These are phyloP conservation scores for Talaromyces sp. DNA, from an alignment of 2,329 filamentous ascomycete species.

Conservation along the genomic window DNA sequence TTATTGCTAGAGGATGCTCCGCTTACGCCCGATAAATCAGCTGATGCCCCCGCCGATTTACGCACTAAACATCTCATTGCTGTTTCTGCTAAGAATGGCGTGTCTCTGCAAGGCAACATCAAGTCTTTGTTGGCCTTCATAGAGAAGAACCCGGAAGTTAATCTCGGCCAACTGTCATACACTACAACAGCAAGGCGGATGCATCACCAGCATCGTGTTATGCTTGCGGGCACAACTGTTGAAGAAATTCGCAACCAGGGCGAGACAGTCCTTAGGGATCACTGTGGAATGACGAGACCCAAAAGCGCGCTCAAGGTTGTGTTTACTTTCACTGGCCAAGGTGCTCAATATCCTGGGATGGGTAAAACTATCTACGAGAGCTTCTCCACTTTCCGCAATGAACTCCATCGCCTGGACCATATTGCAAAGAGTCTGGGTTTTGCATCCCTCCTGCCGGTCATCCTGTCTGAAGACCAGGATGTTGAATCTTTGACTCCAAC, in stretches of 20 bases:
- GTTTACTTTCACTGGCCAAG: conserved; percentile 36
- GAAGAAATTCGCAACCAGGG: neutral
- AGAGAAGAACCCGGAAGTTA: conserved; percentile 38
- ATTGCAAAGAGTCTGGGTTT: conserved; percentile 30
- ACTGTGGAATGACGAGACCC: neutral
- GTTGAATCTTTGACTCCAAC: conserved; percentile 17
- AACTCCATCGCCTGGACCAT: conserved; percentile 30
- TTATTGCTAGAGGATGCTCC: neutral
- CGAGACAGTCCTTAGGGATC: neutral
- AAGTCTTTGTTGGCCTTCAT: neutral
- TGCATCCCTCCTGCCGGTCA: conserved; percentile 26
- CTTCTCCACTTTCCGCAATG: conserved; percentile 29
- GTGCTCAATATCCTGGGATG: conserved; percentile 24
- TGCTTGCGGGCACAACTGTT: neutral
- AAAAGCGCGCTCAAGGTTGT: conserved; percentile 22
- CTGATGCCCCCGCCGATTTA: conserved; percentile 46
- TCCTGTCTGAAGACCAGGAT: conserved; percentile 19
- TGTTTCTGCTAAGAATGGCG: conserved; percentile 51
- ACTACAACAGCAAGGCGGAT: conserved; percentile 60
- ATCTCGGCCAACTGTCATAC: conserved; percentile 56
- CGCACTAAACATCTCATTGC: conserved; percentile 52
- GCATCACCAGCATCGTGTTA: conserved; percentile 43
- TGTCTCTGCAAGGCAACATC: conserved; percentile 44
- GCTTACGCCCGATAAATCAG: conserved; percentile 42
- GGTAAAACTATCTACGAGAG: conserved; percentile 9